Percentiles rank a stretch among this genome's conserved stretches.
Evolutionary conservation across 2,329 filamentous ascomycete species (phyloP).

Genomic region (Dothideomycetidae sp.): DNA sequence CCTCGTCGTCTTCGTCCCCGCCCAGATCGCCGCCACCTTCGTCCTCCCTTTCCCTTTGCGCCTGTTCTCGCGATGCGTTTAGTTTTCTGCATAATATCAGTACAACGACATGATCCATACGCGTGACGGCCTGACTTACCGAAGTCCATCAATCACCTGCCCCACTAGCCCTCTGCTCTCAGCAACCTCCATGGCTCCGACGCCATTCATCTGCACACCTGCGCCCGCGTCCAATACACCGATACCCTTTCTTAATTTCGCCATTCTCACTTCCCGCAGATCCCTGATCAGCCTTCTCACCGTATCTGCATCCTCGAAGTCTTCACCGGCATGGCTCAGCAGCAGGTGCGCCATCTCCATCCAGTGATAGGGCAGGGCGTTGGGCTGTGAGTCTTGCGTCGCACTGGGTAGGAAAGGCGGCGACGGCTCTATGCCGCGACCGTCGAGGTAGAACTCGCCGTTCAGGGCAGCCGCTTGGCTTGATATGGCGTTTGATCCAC

Average conservation of each 20-base stretch:
- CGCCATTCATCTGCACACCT: slow-evolving; percentile 62
- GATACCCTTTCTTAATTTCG: slow-evolving; percentile 70
- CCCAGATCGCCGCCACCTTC: slow-evolving; percentile 47
- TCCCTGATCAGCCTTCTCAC: slow-evolving; percentile 66
- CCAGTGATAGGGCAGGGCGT: slow-evolving; percentile 85
- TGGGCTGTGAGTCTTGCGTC: slow-evolving; percentile 53
- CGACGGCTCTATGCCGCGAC: slow-evolving; percentile 18
- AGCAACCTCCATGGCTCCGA: slow-evolving; percentile 85
- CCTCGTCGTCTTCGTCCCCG: slow-evolving; percentile 44
- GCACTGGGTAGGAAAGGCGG: slow-evolving; percentile 63
- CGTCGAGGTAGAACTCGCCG: slow-evolving; percentile 17
- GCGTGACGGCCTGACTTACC: slow-evolving; percentile 25
- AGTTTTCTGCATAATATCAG: slow-evolving; percentile 45
- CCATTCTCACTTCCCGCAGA: slow-evolving; percentile 72
- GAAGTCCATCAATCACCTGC: slow-evolving; percentile 73
- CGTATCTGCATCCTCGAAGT: slow-evolving; percentile 59
- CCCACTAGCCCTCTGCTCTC: slow-evolving; percentile 74
- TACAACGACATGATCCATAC: slow-evolving; percentile 9
- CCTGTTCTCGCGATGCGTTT: slow-evolving; percentile 64
- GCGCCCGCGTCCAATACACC: slow-evolving; percentile 56
- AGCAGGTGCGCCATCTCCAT: slow-evolving; percentile 79
- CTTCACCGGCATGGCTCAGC: slow-evolving; percentile 70
- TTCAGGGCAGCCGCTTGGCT: slow-evolving; percentile 5
- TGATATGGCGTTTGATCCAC: background rate
- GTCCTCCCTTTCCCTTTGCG: slow-evolving; percentile 60